phyloP scores from a whole-genome alignment of 495 filamentous ascomycete genomes.

The Penicillium desertorum region DNA sequence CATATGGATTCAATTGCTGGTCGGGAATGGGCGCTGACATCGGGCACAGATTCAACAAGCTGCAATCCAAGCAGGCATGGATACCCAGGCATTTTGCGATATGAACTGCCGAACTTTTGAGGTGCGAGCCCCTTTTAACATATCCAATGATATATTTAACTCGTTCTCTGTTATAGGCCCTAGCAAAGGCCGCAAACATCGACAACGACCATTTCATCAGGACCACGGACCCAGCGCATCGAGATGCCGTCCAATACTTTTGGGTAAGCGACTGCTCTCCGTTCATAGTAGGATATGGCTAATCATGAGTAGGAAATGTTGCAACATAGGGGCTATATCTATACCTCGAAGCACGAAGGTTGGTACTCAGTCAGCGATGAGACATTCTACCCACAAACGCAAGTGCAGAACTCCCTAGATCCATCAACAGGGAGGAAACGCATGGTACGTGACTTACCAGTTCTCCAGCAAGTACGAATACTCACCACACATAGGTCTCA shows the following conservation, averaged over 20 bases:
- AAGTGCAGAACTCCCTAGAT: slow-evolving; percentile 71
- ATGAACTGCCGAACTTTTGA: slow-evolving; percentile 52
- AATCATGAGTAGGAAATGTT: slow-evolving; percentile 55
- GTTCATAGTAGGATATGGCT: slow-evolving; percentile 7
- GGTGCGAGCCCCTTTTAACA: slow-evolving; percentile 23
- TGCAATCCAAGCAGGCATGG: slow-evolving; percentile 61
- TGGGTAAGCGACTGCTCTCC: slow-evolving; percentile 58
- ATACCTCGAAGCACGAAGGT: slow-evolving; percentile 80
- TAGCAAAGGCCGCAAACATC: slow-evolving; percentile 68
- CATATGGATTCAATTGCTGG: too few species aligned
- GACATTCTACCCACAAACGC: slow-evolving; percentile 82
- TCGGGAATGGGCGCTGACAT: slow-evolving; percentile 19
- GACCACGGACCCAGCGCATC: slow-evolving; percentile 80
- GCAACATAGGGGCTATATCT: slow-evolving; percentile 73
- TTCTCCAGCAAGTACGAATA: background rate
- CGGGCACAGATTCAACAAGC: slow-evolving; percentile 74
- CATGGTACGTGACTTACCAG: slow-evolving; percentile 51
- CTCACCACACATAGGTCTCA: slow-evolving; percentile 52
- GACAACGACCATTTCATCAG: slow-evolving; percentile 83
- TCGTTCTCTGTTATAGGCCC: slow-evolving; percentile 36
- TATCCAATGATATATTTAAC: background rate
- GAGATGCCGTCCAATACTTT: slow-evolving; percentile 84
- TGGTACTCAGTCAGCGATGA: slow-evolving; percentile 98
- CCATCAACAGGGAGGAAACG: slow-evolving; percentile 76
- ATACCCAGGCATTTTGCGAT: slow-evolving; percentile 63